Evolutionary conservation across 164 flowering plant genomes (phyloP).

Genomic region (Dillenia suffruticosa): DNA sequence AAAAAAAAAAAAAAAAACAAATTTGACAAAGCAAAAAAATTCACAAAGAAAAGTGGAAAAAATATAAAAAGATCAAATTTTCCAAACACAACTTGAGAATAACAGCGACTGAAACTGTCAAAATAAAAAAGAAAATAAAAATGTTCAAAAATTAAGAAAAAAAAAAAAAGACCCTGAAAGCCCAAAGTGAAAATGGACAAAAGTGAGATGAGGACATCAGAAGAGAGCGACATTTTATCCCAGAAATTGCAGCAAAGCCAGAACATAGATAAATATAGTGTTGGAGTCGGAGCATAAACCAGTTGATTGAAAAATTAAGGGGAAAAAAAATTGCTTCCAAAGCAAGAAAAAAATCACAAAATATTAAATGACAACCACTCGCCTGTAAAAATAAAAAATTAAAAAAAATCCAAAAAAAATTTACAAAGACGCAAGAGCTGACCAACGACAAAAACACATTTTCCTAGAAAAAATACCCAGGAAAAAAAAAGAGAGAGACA

Average conservation of each 20-base stretch:
- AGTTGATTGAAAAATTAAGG: too few species aligned
- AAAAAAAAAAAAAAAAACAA: background rate
- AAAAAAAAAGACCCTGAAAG: background rate
- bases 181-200: too few species aligned
- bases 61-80: background rate
- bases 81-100: background rate
- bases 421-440: background rate
- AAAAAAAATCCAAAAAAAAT: conserved; percentile 1
- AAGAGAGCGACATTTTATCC: too few species aligned
- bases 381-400: background rate
- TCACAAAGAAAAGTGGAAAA: background rate
- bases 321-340: too few species aligned
- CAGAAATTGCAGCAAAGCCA: too few species aligned
- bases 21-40: background rate
- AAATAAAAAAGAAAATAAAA: background rate
- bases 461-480: background rate
- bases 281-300: too few species aligned
- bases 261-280: too few species aligned
- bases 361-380: too few species aligned
- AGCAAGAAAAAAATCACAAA: too few species aligned
- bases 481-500: too few species aligned
- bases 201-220: too few species aligned
- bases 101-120: background rate
- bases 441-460: background rate
- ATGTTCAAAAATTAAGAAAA: background rate